Percentiles rank a stretch among this genome's conserved stretches.
Conservation (phyloP, 2,329 filamentous ascomycete genomes). For the Aspergillus sp. region DNA sequence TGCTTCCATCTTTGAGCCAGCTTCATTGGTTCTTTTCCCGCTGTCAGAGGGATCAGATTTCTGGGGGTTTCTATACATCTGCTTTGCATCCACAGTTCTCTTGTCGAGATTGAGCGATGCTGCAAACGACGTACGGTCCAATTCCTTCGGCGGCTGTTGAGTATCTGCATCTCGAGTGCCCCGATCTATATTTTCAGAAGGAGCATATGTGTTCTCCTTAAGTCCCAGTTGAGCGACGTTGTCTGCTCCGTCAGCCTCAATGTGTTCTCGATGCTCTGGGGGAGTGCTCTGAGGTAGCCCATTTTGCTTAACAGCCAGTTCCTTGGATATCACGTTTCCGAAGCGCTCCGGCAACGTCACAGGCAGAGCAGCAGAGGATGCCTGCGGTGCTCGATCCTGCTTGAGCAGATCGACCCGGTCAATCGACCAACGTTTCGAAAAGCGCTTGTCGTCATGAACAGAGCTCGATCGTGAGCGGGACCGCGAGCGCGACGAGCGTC, state of each 20-base stretch:
- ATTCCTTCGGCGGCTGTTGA: conserved; percentile 13
- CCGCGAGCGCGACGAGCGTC: conserved; percentile 27
- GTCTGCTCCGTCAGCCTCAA: too few relatives aligned
- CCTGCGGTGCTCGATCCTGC: conserved; percentile 3
- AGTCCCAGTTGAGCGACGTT: too few relatives aligned
- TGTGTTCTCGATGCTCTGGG: too few relatives aligned
- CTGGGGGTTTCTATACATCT: neutral
- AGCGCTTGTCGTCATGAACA: conserved; percentile 15
- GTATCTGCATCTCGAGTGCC: neutral
- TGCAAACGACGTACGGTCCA: conserved; percentile 26
- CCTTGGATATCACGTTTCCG: conserved; percentile 29
- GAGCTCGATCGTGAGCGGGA: conserved; percentile 25
- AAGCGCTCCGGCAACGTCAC: conserved; percentile 29
- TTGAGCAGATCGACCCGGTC: conserved; percentile 3
- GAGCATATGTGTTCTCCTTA: too few relatives aligned
- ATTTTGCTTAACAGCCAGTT: conserved; percentile 24
- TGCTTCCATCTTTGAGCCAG: too few relatives aligned
- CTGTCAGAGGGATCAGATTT: neutral
- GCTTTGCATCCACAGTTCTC: conserved; percentile 6
- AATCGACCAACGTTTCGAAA: neutral
- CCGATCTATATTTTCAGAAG: neutral
- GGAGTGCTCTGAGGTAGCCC: conserved; percentile 12
- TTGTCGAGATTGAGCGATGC: conserved; percentile 22
- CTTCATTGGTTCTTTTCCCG: neutral
- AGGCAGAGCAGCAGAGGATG: conserved; percentile 20